Evolutionary conservation across 805 yeast species (phyloP).

Genomic region (Monosporozyma yasuniensis): DNA sequence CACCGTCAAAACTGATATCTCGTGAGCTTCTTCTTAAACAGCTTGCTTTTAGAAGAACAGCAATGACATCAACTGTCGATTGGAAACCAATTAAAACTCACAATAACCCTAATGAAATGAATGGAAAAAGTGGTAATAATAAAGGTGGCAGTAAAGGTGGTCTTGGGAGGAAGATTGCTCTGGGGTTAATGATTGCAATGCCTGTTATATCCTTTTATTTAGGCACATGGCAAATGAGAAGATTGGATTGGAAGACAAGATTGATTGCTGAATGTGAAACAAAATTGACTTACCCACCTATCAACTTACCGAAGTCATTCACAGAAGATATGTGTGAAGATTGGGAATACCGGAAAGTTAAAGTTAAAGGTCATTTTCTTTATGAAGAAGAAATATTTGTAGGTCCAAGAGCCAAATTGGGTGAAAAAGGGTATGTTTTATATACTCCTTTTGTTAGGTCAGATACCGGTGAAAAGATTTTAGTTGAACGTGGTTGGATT

Average conservation of each 20-base stretch:
- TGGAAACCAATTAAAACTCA: slow-evolving; percentile 70
- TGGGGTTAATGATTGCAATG: slow-evolving; percentile 49
- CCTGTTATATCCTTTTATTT: slow-evolving; percentile 78
- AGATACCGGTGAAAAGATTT: slow-evolving; percentile 49
- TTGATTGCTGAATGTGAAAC: slow-evolving; percentile 79
- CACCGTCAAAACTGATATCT: not conserved
- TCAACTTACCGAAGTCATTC: slow-evolving; percentile 58
- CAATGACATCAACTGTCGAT: slow-evolving; percentile 64
- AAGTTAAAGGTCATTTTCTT: slow-evolving; percentile 68
- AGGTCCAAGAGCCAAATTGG: slow-evolving; percentile 77
- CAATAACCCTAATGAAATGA: slow-evolving; percentile 32
- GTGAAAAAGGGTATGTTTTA: slow-evolving; percentile 65
- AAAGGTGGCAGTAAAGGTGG: slow-evolving; percentile 7
- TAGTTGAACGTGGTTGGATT: slow-evolving; percentile 91
- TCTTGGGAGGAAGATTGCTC: slow-evolving; percentile 27
- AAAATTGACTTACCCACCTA: slow-evolving; percentile 61
- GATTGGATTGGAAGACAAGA: slow-evolving; percentile 81
- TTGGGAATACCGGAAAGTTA: slow-evolving; percentile 75
- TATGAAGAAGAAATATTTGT: slow-evolving; percentile 83
- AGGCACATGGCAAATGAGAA: slow-evolving; percentile 87
- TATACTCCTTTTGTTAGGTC: slow-evolving; percentile 74
- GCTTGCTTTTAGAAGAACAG: slow-evolving; percentile 20
- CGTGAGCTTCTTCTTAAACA: not conserved
- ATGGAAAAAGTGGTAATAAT: not conserved
- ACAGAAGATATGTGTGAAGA: slow-evolving; percentile 59